A percentile compares a stretch with the other conserved stretches of the same genome.
phyloP scores from a whole-genome alignment of 495 filamentous ascomycete species.

The Penicillium steckii region DNA sequence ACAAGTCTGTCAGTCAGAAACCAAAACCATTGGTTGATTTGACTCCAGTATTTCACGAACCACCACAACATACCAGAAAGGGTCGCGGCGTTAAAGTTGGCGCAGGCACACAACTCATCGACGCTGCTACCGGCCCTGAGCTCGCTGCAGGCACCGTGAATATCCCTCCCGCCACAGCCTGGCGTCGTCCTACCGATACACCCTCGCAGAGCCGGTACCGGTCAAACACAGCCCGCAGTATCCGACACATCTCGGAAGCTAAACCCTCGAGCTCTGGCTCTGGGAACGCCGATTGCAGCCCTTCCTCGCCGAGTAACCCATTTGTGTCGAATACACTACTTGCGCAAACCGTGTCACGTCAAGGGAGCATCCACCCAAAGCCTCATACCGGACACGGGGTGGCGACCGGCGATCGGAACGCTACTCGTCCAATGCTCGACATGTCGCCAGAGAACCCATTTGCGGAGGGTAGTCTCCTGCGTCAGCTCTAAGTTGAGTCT shows the following conservation, averaged over 20 bases:
- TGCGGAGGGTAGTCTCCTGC: slow-evolving; percentile 54
- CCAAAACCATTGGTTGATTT: slow-evolving; percentile 71
- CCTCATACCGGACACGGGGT: slow-evolving; percentile 46
- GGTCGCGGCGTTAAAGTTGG: slow-evolving; percentile 68
- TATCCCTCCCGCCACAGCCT: slow-evolving; percentile 53
- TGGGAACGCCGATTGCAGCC: slow-evolving; percentile 18
- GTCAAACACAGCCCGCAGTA: slow-evolving; percentile 33
- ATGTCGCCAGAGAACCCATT: slow-evolving; percentile 50
- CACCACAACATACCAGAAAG: slow-evolving; percentile 66
- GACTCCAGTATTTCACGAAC: slow-evolving; percentile 68
- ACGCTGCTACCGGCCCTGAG: slow-evolving; percentile 60
- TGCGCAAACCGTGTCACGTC: slow-evolving; percentile 20
- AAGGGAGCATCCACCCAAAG: slow-evolving; percentile 24
- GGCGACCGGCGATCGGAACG: slow-evolving; percentile 49
- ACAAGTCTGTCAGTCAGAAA: slow-evolving; percentile 30
- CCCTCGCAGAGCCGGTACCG: slow-evolving; percentile 26
- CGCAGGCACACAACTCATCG: slow-evolving; percentile 60
- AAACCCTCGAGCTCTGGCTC: slow-evolving; percentile 14
- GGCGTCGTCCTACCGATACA: slow-evolving; percentile 39
- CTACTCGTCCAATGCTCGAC: slow-evolving; percentile 56
- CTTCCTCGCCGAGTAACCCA: slow-evolving; percentile 19
- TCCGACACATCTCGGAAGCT: slow-evolving; percentile 16
- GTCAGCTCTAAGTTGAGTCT: slow-evolving; percentile 32
- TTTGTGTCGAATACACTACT: slow-evolving; percentile 42
- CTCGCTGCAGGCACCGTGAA: slow-evolving; percentile 36